Conservation (phyloP, 2,329 filamentous ascomycete genomes). For the Hymenoscyphus fraxineus region DNA sequence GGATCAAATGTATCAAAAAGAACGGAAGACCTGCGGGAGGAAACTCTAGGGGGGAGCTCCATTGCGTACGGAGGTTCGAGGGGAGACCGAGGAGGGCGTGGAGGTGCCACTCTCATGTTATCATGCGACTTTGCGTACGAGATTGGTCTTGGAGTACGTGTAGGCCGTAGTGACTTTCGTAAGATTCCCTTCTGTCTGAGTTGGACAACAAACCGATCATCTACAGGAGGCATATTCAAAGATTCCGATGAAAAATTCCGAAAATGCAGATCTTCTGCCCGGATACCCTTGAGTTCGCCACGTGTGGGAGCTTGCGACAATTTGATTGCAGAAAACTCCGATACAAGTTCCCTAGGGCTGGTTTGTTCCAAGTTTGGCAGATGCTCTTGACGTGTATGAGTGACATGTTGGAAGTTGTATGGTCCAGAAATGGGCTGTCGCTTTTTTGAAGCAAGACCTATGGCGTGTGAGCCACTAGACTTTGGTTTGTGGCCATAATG, state of each 20-base stretch:
- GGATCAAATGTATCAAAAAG: slow-evolving; percentile 44
- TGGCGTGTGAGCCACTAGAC: slow-evolving; percentile 5
- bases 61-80: slow-evolving; percentile 40
- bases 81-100: slow-evolving; percentile 48
- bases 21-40: slow-evolving; percentile 48
- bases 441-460: slow-evolving; percentile 11
- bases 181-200: slow-evolving; percentile 17
- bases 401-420: slow-evolving; percentile 65
- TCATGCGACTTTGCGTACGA: slow-evolving; percentile 42
- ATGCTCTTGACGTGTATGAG: slow-evolving; percentile 52
- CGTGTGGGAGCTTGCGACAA: slow-evolving; percentile 37
- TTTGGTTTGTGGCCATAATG: slow-evolving; percentile 18
- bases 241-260: slow-evolving; percentile 47
- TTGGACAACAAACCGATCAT: slow-evolving; percentile 11
- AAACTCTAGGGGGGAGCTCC: slow-evolving; percentile 50
- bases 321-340: slow-evolving; percentile 43
- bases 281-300: slow-evolving; percentile 38
- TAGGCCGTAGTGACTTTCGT: slow-evolving; percentile 23
- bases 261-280: slow-evolving; percentile 43
- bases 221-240: slow-evolving; percentile 28
- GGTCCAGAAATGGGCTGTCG: slow-evolving; percentile 51
- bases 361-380: slow-evolving; percentile 40
- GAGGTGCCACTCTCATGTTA: slow-evolving; percentile 38
- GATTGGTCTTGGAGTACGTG: slow-evolving; percentile 18
- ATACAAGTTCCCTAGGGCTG: slow-evolving; percentile 41